Conservation (phyloP, 331 rosid species). For the Pyrus hybrid region DNA sequence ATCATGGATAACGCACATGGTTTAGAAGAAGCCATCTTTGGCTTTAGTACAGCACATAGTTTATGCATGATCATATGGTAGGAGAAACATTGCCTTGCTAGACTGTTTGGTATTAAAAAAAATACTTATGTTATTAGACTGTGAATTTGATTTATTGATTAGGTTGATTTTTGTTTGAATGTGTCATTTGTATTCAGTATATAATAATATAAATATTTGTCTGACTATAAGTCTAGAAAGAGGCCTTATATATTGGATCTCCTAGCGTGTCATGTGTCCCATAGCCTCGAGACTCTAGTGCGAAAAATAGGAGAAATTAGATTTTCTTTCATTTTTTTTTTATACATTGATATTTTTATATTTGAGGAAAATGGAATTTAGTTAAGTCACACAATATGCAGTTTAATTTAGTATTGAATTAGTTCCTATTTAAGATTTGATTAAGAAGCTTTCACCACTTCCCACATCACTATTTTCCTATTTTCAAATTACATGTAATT, state of each 20-base stretch:
- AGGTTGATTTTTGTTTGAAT: not conserved
- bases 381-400: too few relatives aligned
- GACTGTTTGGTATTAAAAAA: not conserved
- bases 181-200: not conserved
- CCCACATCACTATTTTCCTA: too few relatives aligned
- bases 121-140: not conserved
- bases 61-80: not conserved
- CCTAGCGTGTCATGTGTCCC: not conserved
- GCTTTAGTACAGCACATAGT: not conserved
- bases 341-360: too few relatives aligned
- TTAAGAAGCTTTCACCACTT: too few relatives aligned
- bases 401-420: rapidly evolving
- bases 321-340: too few relatives aligned
- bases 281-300: not conserved
- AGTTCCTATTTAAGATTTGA: too few relatives aligned
- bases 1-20: not conserved
- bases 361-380: rapidly evolving
- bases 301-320: too few relatives aligned
- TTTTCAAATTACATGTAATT: too few relatives aligned
- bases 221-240: too few relatives aligned
- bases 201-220: too few relatives aligned
- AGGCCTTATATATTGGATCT: not conserved
- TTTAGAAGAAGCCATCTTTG: not conserved
- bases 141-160: too few relatives aligned
- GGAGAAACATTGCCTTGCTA: not conserved